phyloP scores from a whole-genome alignment of 1,284 basidiomycete genomes.

The Porogramme epimiltina region DNA sequence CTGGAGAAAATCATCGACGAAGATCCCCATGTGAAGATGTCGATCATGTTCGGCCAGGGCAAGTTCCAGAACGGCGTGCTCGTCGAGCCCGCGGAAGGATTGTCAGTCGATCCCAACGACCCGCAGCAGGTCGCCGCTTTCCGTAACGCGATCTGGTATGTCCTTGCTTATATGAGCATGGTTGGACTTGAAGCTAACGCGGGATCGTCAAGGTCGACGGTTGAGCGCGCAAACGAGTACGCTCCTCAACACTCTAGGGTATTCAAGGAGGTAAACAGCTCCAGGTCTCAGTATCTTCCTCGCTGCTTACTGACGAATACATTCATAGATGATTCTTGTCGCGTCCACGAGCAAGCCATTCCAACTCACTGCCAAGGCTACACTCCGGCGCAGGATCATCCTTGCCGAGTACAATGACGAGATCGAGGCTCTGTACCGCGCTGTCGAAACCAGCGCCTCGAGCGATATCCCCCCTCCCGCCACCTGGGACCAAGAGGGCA shows the following conservation, averaged over 20 bases:
- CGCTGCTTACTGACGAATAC: neutral
- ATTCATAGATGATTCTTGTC: constrained; percentile 35
- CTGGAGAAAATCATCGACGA: constrained; percentile 31
- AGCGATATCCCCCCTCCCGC: constrained; percentile 24
- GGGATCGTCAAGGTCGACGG: constrained; percentile 30
- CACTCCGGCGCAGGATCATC: constrained; percentile 29
- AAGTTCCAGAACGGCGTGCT: constrained; percentile 35
- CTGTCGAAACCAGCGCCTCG: constrained; percentile 28
- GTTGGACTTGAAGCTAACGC: no score
- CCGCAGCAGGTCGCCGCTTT: constrained; percentile 21
- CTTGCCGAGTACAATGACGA: constrained; percentile 32
- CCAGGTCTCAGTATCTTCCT: neutral
- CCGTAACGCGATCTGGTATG: constrained; percentile 35
- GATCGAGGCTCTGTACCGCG: constrained; percentile 33
- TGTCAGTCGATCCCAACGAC: constrained; percentile 27
- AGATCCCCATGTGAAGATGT: constrained; percentile 34
- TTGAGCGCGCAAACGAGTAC: constrained; percentile 39
- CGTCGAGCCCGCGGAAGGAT: constrained; percentile 31
- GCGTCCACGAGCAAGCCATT: constrained; percentile 31
- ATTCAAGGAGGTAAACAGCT: constrained; percentile 38
- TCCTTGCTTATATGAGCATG: neutral
- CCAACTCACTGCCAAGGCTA: constrained; percentile 36
- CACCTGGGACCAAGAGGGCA: constrained; percentile 26
- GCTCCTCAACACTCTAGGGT: constrained; percentile 43
- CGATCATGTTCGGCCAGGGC: constrained; percentile 42